Evolutionary conservation across 306 rosid genomes (phyloP), one percentile per base, ranked within the genome.

Genomic region (Inga leiocalycina): DNA sequence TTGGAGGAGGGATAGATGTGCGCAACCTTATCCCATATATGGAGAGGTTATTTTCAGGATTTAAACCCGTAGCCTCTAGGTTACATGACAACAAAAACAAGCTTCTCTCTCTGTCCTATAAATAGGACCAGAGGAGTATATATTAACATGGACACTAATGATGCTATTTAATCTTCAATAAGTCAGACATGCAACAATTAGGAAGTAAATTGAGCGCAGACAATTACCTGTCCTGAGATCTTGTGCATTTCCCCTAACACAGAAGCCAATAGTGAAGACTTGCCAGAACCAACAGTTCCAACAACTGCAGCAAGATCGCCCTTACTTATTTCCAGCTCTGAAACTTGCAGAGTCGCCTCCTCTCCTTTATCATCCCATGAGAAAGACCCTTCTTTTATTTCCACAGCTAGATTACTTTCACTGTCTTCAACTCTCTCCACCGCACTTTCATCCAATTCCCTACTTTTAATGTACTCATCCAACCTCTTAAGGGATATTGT

Each of bases 21-120:
- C 8, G 6, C 8, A 39, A 39, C 43, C 1, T 6, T 39, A 39
- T 7, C 1, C 1, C 0, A 5, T 5, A 32, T 39, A 8, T 39
- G 43, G 0, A 5, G 1, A 39, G 2, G 8, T 8, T 39, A 0
- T 39, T 39, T 39, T 39, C 43, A 39, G 43, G 0, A 39, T 39
- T 39, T 39, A 0, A 39, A 39, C 8, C 8, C 8, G 0, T 39
- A 7, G 1, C 1, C 0, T 39, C 0, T 1, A 39, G 43, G 2
- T 39, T 1, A 39, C 8, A 39, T 39, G 1, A 5, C 8, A 32
- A 32, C 0, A 1, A 32, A 37, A 4, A 37, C 6, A 6, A 5
- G 1, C 8, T 5, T 37, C 8, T 5, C 1, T 37, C 7, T 37
- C 0, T 5, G 8, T 1, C 8, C 0, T 37, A 39, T 39, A 39